phyloP scores from a whole-genome alignment of 768 basidiomycete genomes.

The Termitomyces sp. region DNA sequence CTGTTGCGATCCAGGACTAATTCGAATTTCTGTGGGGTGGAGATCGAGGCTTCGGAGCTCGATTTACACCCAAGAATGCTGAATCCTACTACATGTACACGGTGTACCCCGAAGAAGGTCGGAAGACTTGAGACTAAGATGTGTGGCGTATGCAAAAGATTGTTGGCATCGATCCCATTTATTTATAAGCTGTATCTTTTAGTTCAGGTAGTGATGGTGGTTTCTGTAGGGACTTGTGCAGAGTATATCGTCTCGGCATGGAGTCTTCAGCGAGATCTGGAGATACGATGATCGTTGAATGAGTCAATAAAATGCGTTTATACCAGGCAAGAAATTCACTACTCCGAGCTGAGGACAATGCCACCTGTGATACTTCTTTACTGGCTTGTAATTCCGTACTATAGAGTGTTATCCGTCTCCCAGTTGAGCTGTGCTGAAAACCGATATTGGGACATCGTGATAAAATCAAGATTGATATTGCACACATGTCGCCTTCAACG shows the following conservation, averaged over 20 bases:
- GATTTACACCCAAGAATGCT: too few relatives aligned
- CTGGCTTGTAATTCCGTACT: too few relatives aligned
- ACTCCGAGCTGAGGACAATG: not conserved
- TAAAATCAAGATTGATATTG: not conserved
- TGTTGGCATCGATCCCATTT: not conserved
- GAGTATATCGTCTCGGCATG: too few relatives aligned
- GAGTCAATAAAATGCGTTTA: not conserved
- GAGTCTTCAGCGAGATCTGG: not conserved
- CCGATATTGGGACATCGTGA: not conserved
- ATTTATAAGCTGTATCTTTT: not conserved
- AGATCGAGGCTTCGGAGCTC: not conserved
- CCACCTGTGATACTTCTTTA: not conserved
- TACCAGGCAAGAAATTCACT: not conserved
- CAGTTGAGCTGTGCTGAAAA: not conserved
- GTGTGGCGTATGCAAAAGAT: not conserved
- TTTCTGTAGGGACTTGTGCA: too few relatives aligned
- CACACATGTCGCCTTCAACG: not conserved
- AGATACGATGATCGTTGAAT: not conserved
- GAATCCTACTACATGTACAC: not conserved
- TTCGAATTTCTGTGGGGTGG: not conserved
- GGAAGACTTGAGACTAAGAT: not conserved
- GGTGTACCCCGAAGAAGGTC: not conserved
- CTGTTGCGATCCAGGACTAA: not conserved
- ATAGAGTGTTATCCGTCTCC: too few relatives aligned
- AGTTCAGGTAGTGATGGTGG: not conserved